Evolutionary conservation across 345 rosid species (phyloP).

Genomic region (Rhizophora mangle): DNA sequence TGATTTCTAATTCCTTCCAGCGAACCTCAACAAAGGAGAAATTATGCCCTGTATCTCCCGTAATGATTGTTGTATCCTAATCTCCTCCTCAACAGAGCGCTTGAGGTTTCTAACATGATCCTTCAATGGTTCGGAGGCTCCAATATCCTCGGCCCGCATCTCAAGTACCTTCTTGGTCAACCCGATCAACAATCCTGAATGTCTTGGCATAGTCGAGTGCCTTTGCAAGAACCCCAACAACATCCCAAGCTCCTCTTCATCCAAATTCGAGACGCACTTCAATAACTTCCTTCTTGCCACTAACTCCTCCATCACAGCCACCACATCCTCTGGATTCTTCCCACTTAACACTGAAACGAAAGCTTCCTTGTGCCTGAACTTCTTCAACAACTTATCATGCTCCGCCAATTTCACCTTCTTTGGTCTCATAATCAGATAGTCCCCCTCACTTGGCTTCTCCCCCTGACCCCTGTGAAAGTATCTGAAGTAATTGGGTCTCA

Average conservation of each 20-base stretch:
- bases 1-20: slow-evolving; percentile 52
- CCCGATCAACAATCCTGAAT: slow-evolving; percentile 69
- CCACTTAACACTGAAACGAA: slow-evolving; percentile 53
- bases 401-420: slow-evolving; percentile 74
- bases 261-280: slow-evolving; percentile 66
- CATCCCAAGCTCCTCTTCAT: slow-evolving; percentile 60
- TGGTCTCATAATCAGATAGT: slow-evolving; percentile 57
- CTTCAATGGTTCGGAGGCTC: slow-evolving; percentile 51
- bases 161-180: slow-evolving; percentile 74
- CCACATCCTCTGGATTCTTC: slow-evolving; percentile 65
- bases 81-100: slow-evolving; percentile 68
- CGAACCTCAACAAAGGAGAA: slow-evolving; percentile 69
- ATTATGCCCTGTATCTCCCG: slow-evolving; percentile 82
- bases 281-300: slow-evolving; percentile 76
- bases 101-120: slow-evolving; percentile 64
- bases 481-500: slow-evolving; percentile 61
- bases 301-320: slow-evolving; percentile 90
- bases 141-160: slow-evolving; percentile 56
- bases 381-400: slow-evolving; percentile 81
- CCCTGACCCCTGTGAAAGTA: slow-evolving; percentile 82
- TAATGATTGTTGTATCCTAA: slow-evolving; percentile 68
- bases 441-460: slow-evolving; percentile 68
- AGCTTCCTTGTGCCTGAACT: slow-evolving; percentile 88
- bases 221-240: slow-evolving; percentile 64
- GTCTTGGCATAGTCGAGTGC: slow-evolving; percentile 65